A percentile compares a stretch with the other conserved stretches of the same genome.
Evolutionary conservation across 2,329 filamentous ascomycete species (phyloP).

Genomic region (Escovopsis weberi): DNA sequence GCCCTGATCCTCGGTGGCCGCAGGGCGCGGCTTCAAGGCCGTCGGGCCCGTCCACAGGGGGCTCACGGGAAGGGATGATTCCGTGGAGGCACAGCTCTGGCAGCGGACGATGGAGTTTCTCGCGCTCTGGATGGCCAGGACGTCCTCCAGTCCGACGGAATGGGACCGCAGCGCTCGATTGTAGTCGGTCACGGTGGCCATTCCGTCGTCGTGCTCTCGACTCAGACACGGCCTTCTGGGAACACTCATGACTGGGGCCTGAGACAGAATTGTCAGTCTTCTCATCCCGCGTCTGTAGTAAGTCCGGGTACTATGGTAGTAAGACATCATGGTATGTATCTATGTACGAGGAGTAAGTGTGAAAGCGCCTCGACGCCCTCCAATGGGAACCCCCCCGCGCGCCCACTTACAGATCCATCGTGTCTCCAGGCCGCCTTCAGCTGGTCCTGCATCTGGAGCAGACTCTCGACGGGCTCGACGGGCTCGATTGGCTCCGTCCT

Average conservation of each 20-base stretch:
- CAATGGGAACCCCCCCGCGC: too few relatives aligned
- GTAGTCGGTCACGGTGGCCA: conserved; percentile 43
- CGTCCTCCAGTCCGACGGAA: conserved; percentile 42
- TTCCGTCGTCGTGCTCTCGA: too few relatives aligned
- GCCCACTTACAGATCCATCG: too few relatives aligned
- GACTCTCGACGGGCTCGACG: conserved; percentile 21
- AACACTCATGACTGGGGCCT: too few relatives aligned
- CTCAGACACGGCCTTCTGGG: too few relatives aligned
- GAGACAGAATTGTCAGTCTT: too few relatives aligned
- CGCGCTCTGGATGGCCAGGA: conserved; percentile 33
- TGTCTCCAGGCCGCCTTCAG: too few relatives aligned
- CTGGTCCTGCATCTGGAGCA: conserved; percentile 18
- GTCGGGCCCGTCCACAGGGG: conserved; percentile 25
- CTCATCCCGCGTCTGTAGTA: conserved; percentile 24
- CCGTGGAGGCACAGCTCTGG: conserved; percentile 1
- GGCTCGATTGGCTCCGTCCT: background rate
- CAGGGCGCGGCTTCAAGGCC: conserved; percentile 45
- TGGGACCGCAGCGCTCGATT: conserved; percentile 47
- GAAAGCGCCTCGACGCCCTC: too few relatives aligned
- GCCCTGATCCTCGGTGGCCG: conserved; percentile 41
- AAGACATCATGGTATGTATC: too few relatives aligned
- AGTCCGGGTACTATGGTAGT: too few relatives aligned
- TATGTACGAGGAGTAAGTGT: too few relatives aligned
- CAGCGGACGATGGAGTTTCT: conserved; percentile 33
- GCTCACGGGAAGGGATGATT: conserved; percentile 11